These are phyloP conservation scores for Geranium incanum DNA, from an alignment of 441 rosid genomes.

Conservation along the genomic window DNA sequence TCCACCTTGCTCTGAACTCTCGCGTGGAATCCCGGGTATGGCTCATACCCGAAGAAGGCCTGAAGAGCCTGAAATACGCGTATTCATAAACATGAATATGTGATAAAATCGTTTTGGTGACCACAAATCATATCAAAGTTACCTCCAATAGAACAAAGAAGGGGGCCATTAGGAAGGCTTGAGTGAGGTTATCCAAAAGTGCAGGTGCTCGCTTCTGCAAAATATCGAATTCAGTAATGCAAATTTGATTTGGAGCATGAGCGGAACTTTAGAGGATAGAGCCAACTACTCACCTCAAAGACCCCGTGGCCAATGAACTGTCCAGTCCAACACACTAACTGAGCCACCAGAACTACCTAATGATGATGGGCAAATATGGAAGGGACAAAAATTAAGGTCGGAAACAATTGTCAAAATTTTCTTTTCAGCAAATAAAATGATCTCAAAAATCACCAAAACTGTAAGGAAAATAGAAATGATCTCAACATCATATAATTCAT, in stretches of 20 bases:
- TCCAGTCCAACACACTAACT: slow-evolving; percentile 55
- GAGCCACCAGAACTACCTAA: slow-evolving; percentile 50
- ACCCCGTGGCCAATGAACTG: slow-evolving; percentile 60
- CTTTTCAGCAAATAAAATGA: neutral
- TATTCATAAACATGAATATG: neutral
- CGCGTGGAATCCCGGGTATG: slow-evolving; percentile 48
- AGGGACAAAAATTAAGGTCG: neutral
- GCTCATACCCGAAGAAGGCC: slow-evolving; percentile 44
- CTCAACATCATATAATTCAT: neutral
- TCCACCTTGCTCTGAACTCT: slow-evolving; percentile 40
- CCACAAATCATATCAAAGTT: slow-evolving; percentile 6
- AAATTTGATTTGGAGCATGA: slow-evolving; percentile 3
- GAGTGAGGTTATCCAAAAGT: slow-evolving; percentile 48
- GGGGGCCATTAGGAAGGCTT: slow-evolving; percentile 63
- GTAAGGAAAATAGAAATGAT: neutral
- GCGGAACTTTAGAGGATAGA: slow-evolving; percentile 5
- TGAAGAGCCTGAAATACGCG: slow-evolving; percentile 43
- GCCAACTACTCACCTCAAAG: slow-evolving; percentile 38
- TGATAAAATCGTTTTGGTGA: neutral
- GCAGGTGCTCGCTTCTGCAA: slow-evolving; percentile 61
- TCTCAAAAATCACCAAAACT: neutral
- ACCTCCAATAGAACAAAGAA: slow-evolving; percentile 66
- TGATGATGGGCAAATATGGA: neutral
- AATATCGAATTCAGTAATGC: slow-evolving; percentile 6
- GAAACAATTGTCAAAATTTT: neutral